Evolutionary conservation across 2,329 filamentous ascomycete species (phyloP).

Genomic region (Pyricularia sp.): DNA sequence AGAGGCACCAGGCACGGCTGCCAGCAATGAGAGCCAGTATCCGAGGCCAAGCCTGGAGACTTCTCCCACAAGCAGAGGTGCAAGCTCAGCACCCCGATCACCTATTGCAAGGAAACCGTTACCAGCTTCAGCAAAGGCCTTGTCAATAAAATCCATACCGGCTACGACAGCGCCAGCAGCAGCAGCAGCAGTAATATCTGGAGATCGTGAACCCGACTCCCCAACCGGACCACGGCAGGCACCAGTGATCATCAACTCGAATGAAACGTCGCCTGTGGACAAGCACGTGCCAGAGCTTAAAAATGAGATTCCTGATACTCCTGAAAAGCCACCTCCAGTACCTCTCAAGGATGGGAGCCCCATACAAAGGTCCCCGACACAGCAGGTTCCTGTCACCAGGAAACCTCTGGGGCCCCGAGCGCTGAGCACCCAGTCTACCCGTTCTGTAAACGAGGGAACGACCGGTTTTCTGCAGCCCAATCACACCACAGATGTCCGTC

Average conservation of each 20-base stretch:
- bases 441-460: not conserved
- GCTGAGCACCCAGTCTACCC: constrained; percentile 3
- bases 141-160: not conserved
- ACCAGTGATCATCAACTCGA: not conserved
- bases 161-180: constrained; percentile 5
- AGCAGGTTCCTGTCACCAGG: not conserved
- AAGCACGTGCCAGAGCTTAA: not conserved
- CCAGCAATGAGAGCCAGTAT: constrained; percentile 12
- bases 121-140: constrained; percentile 20
- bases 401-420: constrained; percentile 9
- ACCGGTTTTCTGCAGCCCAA: not conserved
- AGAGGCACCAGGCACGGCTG: not conserved
- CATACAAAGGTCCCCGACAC: not conserved
- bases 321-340: not conserved
- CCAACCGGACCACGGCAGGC: not conserved
- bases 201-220: not conserved
- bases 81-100: constrained; percentile 8
- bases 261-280: not conserved
- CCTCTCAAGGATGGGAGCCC: not conserved
- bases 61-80: not conserved
- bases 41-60: constrained; percentile 3
- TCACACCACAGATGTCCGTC: not conserved
- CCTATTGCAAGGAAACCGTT: constrained; percentile 44
- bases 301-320: not conserved
- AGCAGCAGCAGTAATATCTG: not conserved